phyloP scores from a whole-genome alignment of 2,329 filamentous ascomycete genomes.

The Colletotrichum truncatum region DNA sequence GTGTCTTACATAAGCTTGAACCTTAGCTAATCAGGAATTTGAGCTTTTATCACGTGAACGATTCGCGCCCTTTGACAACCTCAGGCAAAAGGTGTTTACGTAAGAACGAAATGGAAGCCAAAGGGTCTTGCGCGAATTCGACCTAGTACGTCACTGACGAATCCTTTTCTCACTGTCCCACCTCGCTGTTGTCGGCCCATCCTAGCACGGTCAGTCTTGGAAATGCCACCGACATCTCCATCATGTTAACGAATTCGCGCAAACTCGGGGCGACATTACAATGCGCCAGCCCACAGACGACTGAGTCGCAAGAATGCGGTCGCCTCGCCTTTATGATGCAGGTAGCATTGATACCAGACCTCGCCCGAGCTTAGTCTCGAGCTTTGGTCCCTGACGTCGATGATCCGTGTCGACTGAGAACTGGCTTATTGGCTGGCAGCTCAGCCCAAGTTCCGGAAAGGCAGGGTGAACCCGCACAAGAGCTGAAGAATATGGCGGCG shows the following conservation, averaged over 20 bases:
- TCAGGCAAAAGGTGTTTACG: not conserved
- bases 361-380: not conserved
- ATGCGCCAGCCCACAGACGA: not conserved
- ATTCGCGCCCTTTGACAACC: not conserved
- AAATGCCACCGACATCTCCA: conserved; percentile 1
- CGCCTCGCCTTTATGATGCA: not conserved
- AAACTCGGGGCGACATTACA: not conserved
- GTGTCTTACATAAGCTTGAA: not conserved
- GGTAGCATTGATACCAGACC: not conserved
- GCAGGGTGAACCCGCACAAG: not conserved
- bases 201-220: conserved; percentile 5
- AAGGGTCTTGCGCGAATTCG: not conserved
- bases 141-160: conserved; percentile 18
- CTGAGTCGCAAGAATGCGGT: not conserved
- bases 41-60: not conserved
- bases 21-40: not conserved
- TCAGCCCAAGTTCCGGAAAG: conserved; percentile 7
- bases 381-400: not conserved
- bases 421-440: not conserved
- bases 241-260: conserved; percentile 5
- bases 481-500: not conserved
- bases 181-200: conserved; percentile 9
- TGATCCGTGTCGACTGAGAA: not conserved
- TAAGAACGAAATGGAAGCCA: not conserved
- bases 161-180: conserved; percentile 9